Conservation (phyloP, 2,329 filamentous ascomycete species). For the Fusarium tuaranense region DNA sequence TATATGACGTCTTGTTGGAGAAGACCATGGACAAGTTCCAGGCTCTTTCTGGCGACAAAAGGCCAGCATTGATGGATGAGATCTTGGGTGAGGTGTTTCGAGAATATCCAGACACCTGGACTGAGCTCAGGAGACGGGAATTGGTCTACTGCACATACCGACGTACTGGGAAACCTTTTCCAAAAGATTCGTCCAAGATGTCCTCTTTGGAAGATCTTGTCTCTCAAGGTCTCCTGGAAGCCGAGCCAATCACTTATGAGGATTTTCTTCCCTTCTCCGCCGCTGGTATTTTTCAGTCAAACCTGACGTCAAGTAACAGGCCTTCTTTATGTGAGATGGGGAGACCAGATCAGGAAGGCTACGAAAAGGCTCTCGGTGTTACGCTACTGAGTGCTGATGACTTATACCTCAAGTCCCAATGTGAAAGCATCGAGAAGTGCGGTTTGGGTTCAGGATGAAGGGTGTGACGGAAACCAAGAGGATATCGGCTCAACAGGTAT, state of each 20-base stretch:
- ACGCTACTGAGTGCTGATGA: conserved; percentile 8
- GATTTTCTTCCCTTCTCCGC: conserved; percentile 66
- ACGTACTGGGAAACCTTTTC: neutral
- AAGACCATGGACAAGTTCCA: conserved; percentile 37
- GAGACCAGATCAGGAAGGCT: neutral
- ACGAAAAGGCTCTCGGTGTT: conserved; percentile 10
- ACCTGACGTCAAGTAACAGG: conserved; percentile 42
- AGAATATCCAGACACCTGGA: conserved; percentile 56
- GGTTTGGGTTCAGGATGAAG: neutral
- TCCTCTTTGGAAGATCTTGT: conserved; percentile 48
- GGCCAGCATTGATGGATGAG: conserved; percentile 22
- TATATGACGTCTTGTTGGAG: conserved; percentile 60
- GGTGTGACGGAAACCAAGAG: neutral
- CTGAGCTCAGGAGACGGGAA: conserved; percentile 48
- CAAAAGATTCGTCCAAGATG: neutral
- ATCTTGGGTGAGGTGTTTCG: conserved; percentile 48
- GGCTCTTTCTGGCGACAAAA: neutral
- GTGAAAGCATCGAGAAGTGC: conserved; percentile 14
- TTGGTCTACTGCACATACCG: conserved; percentile 56
- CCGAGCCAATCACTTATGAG: conserved; percentile 62
- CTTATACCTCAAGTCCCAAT: conserved; percentile 1
- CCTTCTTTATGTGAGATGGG: neutral
- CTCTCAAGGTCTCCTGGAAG: conserved; percentile 46
- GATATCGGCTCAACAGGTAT: neutral
- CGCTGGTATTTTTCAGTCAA: conserved; percentile 63